Conservation (phyloP, 441 rosid genomes). For the Melastoma candidum region DNA sequence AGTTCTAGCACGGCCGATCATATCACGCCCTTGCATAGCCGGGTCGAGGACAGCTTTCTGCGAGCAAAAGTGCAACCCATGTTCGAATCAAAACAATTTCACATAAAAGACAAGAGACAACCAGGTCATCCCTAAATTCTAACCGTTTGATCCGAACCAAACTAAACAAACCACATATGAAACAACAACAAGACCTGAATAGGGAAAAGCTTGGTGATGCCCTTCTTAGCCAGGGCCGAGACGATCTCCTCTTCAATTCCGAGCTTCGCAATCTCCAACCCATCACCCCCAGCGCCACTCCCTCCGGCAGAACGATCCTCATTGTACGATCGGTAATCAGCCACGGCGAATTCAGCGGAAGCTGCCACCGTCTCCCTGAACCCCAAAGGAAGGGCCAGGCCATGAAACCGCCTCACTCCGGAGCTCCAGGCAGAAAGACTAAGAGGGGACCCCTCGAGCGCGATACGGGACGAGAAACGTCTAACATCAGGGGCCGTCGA, state of each 20-base stretch:
- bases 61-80: conserved; percentile 1
- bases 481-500: too few species aligned
- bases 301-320: conserved; percentile 25
- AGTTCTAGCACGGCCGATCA: conserved; percentile 17
- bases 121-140: too few species aligned
- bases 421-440: too few species aligned
- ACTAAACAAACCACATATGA: too few species aligned
- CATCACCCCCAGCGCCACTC: conserved; percentile 32
- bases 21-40: too few species aligned
- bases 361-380: conserved; percentile 26
- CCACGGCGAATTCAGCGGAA: conserved; percentile 41
- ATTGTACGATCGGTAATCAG: conserved; percentile 20
- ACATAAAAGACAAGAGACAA: too few species aligned
- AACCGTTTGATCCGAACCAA: too few species aligned
- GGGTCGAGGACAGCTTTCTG: conserved; percentile 34
- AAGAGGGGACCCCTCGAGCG: too few species aligned
- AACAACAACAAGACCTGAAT: conserved; percentile 21
- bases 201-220: conserved; percentile 34
- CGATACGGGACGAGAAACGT: too few species aligned
- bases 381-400: conserved; percentile 33
- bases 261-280: conserved; percentile 60
- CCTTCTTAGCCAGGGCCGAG: conserved; percentile 39
- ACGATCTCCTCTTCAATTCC: conserved; percentile 45
- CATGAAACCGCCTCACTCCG: conserved; percentile 38
- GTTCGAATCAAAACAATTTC: neutral